These are phyloP conservation scores for Thalassiosira profunda DNA, from an alignment of 108 stramenopile species.

Conservation along the genomic window DNA sequence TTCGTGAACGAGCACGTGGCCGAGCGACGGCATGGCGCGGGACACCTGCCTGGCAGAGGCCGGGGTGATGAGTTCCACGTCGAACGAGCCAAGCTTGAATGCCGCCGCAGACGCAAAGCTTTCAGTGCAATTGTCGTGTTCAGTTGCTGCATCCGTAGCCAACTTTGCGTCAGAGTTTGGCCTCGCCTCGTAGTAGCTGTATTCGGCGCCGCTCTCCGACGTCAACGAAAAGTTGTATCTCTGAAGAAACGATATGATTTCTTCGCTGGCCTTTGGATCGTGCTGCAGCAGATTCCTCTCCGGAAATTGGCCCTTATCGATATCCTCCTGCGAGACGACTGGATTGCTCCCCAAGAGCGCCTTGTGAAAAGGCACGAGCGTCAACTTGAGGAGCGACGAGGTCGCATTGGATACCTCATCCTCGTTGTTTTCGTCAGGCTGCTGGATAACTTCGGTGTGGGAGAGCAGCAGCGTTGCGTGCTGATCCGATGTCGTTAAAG, in stretches of 20 bases:
- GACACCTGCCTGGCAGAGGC: constrained; percentile 49
- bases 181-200: constrained; percentile 52
- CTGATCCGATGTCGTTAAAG: constrained; percentile 53
- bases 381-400: constrained; percentile 55
- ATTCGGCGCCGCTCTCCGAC: constrained; percentile 63
- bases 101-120: background rate
- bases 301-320: constrained; percentile 14
- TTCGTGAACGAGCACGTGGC: constrained; percentile 45
- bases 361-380: constrained; percentile 53
- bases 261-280: constrained; percentile 23
- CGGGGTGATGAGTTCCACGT: constrained; percentile 64
- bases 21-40: constrained; percentile 54
- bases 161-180: background rate
- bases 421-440: background rate
- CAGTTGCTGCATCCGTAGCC: too few relatives aligned
- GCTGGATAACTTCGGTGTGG: background rate
- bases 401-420: background rate
- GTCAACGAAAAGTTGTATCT: constrained; percentile 42
- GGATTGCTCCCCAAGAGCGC: constrained; percentile 46
- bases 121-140: too few relatives aligned
- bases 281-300: constrained; percentile 33
- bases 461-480: constrained; percentile 53
- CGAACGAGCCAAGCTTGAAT: constrained; percentile 27
- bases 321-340: constrained; percentile 25
- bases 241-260: constrained; percentile 50